Conservation (phyloP, 176 grass and related monocot species). For the Cenchrus purpureus region DNA sequence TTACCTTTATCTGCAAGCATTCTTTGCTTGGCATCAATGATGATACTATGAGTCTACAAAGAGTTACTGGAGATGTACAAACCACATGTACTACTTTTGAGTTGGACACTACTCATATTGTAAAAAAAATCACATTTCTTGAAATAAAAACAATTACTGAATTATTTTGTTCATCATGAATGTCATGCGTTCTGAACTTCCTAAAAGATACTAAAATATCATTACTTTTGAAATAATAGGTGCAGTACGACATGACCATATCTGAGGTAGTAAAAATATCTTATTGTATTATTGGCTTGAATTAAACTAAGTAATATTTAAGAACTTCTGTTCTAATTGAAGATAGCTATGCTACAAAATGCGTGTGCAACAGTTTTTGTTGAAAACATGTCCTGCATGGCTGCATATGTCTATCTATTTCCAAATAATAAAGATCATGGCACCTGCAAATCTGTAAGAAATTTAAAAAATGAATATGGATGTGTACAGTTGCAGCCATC, state of each 20-base stretch:
- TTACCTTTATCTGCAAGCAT: too few species aligned
- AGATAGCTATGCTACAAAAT: background rate
- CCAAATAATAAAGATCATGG: background rate
- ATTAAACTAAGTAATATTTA: background rate
- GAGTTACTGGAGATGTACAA: background rate
- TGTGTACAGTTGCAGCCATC: background rate
- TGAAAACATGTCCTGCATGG: background rate
- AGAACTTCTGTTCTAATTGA: background rate
- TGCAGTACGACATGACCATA: too few species aligned
- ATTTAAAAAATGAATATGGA: background rate
- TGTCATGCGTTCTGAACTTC: background rate
- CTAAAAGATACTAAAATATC: background rate
- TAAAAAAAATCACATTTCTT: background rate
- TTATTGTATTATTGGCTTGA: background rate
- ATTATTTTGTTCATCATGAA: background rate
- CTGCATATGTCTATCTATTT: background rate
- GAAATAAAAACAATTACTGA: background rate
- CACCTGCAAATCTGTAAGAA: background rate
- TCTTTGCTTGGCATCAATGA: background rate
- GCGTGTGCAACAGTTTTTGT: background rate
- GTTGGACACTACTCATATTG: background rate
- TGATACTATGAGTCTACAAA: background rate
- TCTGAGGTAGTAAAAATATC: background rate
- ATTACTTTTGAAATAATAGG: background rate
- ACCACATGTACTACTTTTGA: background rate